Evolutionary conservation across 2,329 filamentous ascomycete genomes (phyloP), one percentile per base, ranked within the genome.

Genomic region (Mycosphaerella sp.): DNA sequence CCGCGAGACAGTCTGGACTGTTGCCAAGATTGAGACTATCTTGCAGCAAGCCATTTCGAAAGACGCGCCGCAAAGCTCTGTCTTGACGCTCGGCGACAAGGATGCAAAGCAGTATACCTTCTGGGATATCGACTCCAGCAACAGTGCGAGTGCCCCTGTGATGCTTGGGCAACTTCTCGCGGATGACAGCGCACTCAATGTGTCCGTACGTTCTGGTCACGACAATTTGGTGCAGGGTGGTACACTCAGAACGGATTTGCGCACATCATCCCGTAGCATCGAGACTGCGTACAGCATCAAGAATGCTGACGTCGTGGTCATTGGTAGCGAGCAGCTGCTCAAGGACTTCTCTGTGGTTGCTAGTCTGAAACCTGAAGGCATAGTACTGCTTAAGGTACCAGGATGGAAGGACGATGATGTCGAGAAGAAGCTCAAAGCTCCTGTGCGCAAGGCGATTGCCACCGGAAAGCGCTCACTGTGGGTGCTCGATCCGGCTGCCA

Each of bases 351-450:
- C 91, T 96, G 60, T 66, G 5, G 50, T 57, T 16, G 77, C 76
- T 59, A 61, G 55, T 4, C 55, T 75, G 12, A 64, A 71, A 16
- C 70, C 74, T 25, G 63, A 67, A 42, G 65, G 64, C 35, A 66
- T 61, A 10, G 48, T 64, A 3, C 53, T 69, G 49, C 65, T 96
- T 37, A 87, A 84, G 64, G 78, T 93, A 18, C 79, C 87, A 25
- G 84, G 82, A 60, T 81, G 88, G 68, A 95, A 95, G 73, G 81
- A 89, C 45, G 91, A 94, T 40, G 89, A 96, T 32, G 69, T 90
- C 6, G 91, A 97, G 74, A 95, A 94, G 79, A 84, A 87, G 62
- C 75, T 98, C 5, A 81, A 88, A 1, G 75, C 78, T 34, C 68
- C 75, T 41, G 80, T 93, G 58, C 84, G 86, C 65, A 88, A 86